Evolutionary conservation across 2,329 filamentous ascomycete species (phyloP), one percentile per base, ranked within the genome.

Genomic region (Colletotrichum costaricense): DNA sequence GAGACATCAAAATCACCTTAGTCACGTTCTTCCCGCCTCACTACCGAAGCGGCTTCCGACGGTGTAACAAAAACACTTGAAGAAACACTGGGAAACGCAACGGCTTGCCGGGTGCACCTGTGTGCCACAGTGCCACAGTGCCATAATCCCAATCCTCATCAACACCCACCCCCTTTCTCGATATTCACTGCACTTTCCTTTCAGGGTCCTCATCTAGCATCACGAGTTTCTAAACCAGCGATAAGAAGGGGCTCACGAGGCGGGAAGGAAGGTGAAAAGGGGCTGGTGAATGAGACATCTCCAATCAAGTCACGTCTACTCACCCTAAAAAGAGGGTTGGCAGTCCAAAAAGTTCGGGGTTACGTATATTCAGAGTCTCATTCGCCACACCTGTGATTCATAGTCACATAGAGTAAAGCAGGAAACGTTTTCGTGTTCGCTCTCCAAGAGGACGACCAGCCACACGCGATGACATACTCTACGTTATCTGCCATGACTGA

Each of bases 211-310:
- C 5, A 7, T 42, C 38, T 1, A 42, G 8, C 42, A 69, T 72
- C 52, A 63, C 65, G 33, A 28, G 30, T 14, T 11, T 28, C 2
- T 35, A 6, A 60, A 16, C n/a, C 16, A 19, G 12, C n/a, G n/a
- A 69, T 19, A 24, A 42, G 42, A 52, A 33, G 5, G 11, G 35
- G 60, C 60, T 49, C 42, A 33, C 42, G 42, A n/a, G 11, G 30
- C 8, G 4, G 35, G 24, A 7, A 26, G 24, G 11, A n/a, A 8
- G 57, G 12, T 11, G 28, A 28, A 28, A 2, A 1, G 63, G 7
- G 58, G 57, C 64, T 60, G 63, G 46, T 38, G 33, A 58, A 46
- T 72, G 69, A 72, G 66, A 72, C 70, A 70, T 60, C 35, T n/a
- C 70, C 66, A 64, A 60, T 35, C 66, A 69, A n/a, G 19, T 5